Conservation (phyloP, 257 asterid species). For the Catharanthus roseus region DNA sequence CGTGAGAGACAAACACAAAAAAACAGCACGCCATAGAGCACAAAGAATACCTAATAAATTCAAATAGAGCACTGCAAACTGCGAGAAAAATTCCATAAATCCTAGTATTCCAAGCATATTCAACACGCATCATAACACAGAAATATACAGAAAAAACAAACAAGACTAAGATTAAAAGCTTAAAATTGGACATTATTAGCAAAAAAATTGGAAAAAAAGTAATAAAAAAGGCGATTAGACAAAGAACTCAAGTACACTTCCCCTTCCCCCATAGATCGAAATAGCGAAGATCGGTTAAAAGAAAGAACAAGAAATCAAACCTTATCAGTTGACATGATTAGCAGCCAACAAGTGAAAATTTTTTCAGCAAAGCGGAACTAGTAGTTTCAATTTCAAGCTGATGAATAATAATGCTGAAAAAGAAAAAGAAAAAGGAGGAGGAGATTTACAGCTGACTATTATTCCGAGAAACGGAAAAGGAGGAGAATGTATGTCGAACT, state of each 20-base stretch:
- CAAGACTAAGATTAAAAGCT: background rate
- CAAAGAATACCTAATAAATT: background rate
- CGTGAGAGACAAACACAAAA: background rate
- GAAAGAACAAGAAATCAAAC: background rate
- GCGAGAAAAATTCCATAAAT: background rate
- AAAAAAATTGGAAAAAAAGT: background rate
- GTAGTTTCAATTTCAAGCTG: too few relatives aligned
- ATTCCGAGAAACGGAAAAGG: background rate
- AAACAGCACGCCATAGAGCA: background rate
- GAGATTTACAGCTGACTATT: too few relatives aligned
- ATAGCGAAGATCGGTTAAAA: background rate
- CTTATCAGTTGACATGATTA: conserved; percentile 18
- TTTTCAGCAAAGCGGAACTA: too few relatives aligned
- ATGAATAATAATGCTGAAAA: too few relatives aligned
- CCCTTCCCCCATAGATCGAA: background rate
- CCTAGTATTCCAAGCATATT: background rate
- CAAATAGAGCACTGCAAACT: background rate
- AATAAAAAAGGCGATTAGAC: too few relatives aligned
- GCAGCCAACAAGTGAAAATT: background rate
- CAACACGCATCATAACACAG: too few relatives aligned
- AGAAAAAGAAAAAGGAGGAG: too few relatives aligned
- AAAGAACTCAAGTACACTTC: background rate
- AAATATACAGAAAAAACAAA: background rate
- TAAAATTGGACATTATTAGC: background rate
- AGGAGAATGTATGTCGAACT: background rate